Conservation (phyloP, 306 rosid species). For the Vigna angularis region DNA sequence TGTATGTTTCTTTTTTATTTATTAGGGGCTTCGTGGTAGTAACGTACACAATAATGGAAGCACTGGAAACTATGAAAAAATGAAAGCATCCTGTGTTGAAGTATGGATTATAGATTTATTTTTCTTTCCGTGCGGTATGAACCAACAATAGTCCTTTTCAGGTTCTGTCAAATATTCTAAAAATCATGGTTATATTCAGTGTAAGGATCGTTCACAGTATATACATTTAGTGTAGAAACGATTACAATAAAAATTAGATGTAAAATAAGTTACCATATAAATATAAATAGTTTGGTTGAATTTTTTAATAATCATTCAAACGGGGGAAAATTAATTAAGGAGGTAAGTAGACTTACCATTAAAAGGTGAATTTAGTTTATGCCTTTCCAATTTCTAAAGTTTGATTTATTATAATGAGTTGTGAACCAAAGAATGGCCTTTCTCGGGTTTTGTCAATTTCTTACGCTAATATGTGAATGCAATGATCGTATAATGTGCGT, state of each 20-base stretch:
- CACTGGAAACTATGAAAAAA: constrained; percentile 33
- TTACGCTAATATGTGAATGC: too few species aligned
- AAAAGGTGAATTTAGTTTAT: not conserved
- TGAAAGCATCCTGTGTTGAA: constrained; percentile 30
- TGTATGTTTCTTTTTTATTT: not conserved
- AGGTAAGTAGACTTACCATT: not conserved
- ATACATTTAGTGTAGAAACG: not conserved
- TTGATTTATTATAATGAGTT: too few species aligned
- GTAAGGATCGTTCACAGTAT: not conserved
- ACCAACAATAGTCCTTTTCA: not conserved
- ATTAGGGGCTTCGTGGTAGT: constrained; percentile 36
- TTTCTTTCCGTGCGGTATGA: not conserved
- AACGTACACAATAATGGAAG: constrained; percentile 10
- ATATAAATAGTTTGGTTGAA: not conserved
- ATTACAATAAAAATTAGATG: not conserved
- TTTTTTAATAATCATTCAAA: not conserved
- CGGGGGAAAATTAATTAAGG: not conserved
- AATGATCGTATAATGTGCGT: too few species aligned
- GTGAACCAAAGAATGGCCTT: too few species aligned
- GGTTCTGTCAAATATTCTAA: not conserved
- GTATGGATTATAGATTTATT: not conserved
- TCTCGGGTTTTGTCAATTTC: too few species aligned
- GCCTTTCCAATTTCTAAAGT: too few species aligned
- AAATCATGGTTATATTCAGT: not conserved
- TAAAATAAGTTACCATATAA: not conserved